These are phyloP conservation scores for Leccinum subtestaceum DNA, from an alignment of 768 basidiomycete genomes.

Conservation along the genomic window DNA sequence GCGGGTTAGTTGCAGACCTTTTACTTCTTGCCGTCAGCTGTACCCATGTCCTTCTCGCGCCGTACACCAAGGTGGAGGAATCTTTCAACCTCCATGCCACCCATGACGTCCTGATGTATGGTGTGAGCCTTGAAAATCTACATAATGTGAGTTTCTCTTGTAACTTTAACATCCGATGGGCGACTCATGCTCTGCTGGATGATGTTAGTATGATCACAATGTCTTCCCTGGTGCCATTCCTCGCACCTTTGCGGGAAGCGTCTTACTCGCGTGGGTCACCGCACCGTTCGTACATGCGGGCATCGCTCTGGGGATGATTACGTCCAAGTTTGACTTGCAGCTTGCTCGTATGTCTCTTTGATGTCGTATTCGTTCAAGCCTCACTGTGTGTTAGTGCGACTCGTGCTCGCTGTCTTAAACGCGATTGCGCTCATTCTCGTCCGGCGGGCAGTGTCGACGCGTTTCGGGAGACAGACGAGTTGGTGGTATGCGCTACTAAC, in stretches of 20 bases:
- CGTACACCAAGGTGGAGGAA: slow-evolving; percentile 97
- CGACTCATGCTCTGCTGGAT: slow-evolving; percentile 8
- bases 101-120: slow-evolving; percentile 85
- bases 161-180: not conserved
- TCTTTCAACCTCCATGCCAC: slow-evolving; percentile 91
- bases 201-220: slow-evolving; percentile 81
- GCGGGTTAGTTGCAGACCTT: slow-evolving; percentile 42
- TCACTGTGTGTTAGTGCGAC: slow-evolving; percentile 52
- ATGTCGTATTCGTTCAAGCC: not conserved
- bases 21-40: slow-evolving; percentile 51
- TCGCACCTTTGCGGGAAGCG: slow-evolving; percentile 78
- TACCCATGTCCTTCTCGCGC: slow-evolving; percentile 72
- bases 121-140: slow-evolving; percentile 43
- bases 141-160: slow-evolving; percentile 43
- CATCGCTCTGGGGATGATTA: slow-evolving; percentile 39
- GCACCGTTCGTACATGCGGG: slow-evolving; percentile 48
- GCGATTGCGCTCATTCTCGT: slow-evolving; percentile 61
- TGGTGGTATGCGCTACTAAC: slow-evolving; percentile 66
- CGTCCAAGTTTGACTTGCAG: slow-evolving; percentile 67
- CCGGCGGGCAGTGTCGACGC: slow-evolving; percentile 54
- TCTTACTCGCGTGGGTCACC: slow-evolving; percentile 60
- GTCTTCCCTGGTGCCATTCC: slow-evolving; percentile 88
- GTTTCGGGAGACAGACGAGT: slow-evolving; percentile 61
- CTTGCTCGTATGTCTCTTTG: slow-evolving; percentile 51
- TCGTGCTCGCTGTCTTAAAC: slow-evolving; percentile 67